A percentile compares a stretch with the other conserved stretches of the same genome.
phyloP scores from a whole-genome alignment of 352 stramenopile genomes.

The Phytophthora hybrid region DNA sequence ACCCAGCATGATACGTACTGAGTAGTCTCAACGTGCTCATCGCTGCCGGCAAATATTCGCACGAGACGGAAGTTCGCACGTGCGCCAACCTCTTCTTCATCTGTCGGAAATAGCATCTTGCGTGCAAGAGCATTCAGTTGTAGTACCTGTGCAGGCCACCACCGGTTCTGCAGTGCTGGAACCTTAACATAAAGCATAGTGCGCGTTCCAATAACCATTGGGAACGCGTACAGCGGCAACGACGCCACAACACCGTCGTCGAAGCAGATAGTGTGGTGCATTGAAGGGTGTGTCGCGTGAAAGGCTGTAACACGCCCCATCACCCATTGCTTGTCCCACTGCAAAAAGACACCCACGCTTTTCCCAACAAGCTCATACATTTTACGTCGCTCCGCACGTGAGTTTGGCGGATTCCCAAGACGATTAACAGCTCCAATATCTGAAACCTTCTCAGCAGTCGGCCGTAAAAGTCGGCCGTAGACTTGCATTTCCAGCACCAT shows the following conservation, averaged over 20 bases:
- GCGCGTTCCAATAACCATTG: constrained; percentile 70
- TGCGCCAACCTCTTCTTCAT: constrained; percentile 49
- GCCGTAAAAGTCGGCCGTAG: constrained; percentile 70
- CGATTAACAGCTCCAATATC: constrained; percentile 54
- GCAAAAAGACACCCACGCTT: constrained; percentile 70
- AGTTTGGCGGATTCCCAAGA: constrained; percentile 59
- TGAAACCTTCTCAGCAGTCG: constrained; percentile 70
- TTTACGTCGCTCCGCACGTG: constrained; percentile 50
- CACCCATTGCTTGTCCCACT: constrained; percentile 85
- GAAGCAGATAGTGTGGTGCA: constrained; percentile 74
- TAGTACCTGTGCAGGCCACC: constrained; percentile 82
- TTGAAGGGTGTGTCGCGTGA: constrained; percentile 52
- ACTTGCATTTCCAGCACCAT: constrained; percentile 89
- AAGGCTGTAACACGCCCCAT: constrained; percentile 76
- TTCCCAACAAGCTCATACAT: constrained; percentile 76
- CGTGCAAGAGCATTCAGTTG: constrained; percentile 69
- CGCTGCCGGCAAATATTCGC: constrained; percentile 56
- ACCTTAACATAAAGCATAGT: constrained; percentile 79
- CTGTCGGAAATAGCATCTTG: constrained; percentile 47
- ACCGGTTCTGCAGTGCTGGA: constrained; percentile 62
- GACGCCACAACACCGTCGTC: constrained; percentile 68
- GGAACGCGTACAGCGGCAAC: constrained; percentile 77
- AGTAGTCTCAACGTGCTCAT: constrained; percentile 30
- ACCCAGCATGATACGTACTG: constrained; percentile 80
- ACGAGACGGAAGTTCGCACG: constrained; percentile 63